Base-by-base conservation (phyloP, 257 asterid genomes). In the Asclepias syriaca region DNA sequence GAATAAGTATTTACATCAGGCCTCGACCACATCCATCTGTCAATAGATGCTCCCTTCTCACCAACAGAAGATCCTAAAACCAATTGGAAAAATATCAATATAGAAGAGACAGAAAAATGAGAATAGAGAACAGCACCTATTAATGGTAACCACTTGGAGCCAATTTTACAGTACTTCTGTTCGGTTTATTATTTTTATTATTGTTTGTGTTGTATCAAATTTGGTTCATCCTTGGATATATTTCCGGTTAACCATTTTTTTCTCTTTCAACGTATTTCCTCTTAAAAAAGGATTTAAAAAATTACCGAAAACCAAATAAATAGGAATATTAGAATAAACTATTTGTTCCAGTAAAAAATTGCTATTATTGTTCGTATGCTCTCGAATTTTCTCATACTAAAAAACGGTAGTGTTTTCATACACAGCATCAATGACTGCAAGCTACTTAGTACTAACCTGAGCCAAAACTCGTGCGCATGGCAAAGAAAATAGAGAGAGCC, bases 1-100 rank as follows among this genome's bases (percentile, higher is more conserved):
- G 88, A 76, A 75, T 89, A 91, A n/a, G 87, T 87, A 79, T 74
- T 73, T 40, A 82, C 95, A 79, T 91, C 91, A 11, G 98, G 96
- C 82, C 96, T 88, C 43, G 97, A 87, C 97, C 98, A 94, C 79
- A 77, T 91, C 96, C 93, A 94, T 85, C 88, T 88, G 77, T 79
- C 88, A 34, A 80, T 73, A 45, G 83, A 73, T 32, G 70, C 58
- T 45, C 83, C 79, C 69, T 77, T 81, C 67, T 86, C 89, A 67
- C 73, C 83, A 84, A 76, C 81, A 65, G 82, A 88, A 77, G 85
- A 48, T 64, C 78, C 74, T 73, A 54, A 24, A 60, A 79, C 19
- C 9, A 21, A 21, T 16, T 14, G 10, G n/a, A 13, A 24, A 27
- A 69, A 60, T 55, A 49, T 19, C 50, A 64, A 24, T 24, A 37